These are phyloP conservation scores for Lachnellula suecica DNA, from an alignment of 2,329 filamentous ascomycete genomes.

Conservation along the genomic window DNA sequence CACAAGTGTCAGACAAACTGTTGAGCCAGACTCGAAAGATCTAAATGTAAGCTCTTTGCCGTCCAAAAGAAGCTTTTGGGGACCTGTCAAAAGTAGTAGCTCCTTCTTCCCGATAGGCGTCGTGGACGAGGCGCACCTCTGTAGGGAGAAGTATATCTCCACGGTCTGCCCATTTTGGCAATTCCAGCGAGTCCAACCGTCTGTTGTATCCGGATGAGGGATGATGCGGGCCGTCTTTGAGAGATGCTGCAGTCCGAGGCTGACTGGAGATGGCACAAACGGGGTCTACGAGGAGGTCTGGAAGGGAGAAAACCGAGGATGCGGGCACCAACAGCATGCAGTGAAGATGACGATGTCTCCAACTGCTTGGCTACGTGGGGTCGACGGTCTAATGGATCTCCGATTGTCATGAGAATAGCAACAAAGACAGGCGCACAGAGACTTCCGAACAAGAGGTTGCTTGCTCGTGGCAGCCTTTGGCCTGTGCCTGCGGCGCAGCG, in stretches of 20 bases:
- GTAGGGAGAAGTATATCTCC: background rate
- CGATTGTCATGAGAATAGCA: background rate
- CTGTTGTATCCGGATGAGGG: background rate
- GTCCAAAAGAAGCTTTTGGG: background rate
- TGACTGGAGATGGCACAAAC: background rate
- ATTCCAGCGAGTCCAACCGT: background rate
- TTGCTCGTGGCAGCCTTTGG: background rate
- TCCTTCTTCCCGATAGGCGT: background rate
- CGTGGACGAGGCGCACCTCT: background rate
- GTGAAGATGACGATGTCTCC: background rate
- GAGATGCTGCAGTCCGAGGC: background rate
- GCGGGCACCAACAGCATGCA: background rate
- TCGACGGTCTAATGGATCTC: background rate
- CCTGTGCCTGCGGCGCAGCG: slow-evolving; percentile 9
- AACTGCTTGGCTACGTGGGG: background rate
- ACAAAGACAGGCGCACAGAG: background rate
- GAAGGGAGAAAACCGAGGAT: no score
- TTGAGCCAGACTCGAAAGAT: background rate
- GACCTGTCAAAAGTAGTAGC: background rate
- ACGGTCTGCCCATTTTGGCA: background rate
- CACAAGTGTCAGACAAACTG: background rate
- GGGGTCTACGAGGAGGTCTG: background rate
- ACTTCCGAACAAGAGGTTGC: background rate
- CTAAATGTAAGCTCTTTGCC: background rate
- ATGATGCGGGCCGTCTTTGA: background rate